These are phyloP conservation scores for Pneumocystis carinii DNA, from an alignment of 1,139 yeast species.

Conservation along the genomic window DNA sequence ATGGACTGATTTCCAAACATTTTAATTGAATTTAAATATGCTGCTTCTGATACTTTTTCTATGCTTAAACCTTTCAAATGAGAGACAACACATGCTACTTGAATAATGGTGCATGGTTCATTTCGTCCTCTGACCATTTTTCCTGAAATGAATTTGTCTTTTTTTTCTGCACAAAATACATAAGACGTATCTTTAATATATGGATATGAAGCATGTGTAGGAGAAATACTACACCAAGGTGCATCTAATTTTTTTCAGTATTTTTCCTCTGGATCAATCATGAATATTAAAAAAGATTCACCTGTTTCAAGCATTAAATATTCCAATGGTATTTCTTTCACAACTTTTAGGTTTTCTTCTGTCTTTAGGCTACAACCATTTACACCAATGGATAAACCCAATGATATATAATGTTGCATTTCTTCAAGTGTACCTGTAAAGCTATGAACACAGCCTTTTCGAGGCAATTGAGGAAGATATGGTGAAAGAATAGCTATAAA, in stretches of 20 bases:
- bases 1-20: constrained; percentile 29
- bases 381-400: constrained; percentile 62
- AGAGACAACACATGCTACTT: constrained; percentile 67
- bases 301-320: constrained; percentile 53
- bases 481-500: constrained; percentile 51
- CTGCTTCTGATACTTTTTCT: constrained; percentile 40
- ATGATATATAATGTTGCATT: constrained; percentile 33
- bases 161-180: constrained; percentile 37
- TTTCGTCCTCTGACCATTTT: constrained; percentile 67
- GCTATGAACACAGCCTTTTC: constrained; percentile 74
- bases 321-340: constrained; percentile 48
- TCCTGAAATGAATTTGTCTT: constrained; percentile 37
- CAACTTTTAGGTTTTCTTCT: constrained; percentile 56
- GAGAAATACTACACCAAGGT: constrained; percentile 94
- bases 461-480: constrained; percentile 27
- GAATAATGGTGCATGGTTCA: constrained; percentile 76
- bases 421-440: constrained; percentile 76
- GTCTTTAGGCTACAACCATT: constrained; percentile 88
- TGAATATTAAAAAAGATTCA: background rate
- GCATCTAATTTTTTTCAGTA: constrained; percentile 32
- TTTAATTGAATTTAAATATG: constrained; percentile 48
- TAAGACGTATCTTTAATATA: constrained; percentile 42
- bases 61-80: constrained; percentile 38
- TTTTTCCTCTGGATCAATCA: background rate
- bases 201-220: constrained; percentile 60